Base-by-base conservation (phyloP, 176 grass and related monocot genomes). In the Hsuehochloa calcarea region DNA sequence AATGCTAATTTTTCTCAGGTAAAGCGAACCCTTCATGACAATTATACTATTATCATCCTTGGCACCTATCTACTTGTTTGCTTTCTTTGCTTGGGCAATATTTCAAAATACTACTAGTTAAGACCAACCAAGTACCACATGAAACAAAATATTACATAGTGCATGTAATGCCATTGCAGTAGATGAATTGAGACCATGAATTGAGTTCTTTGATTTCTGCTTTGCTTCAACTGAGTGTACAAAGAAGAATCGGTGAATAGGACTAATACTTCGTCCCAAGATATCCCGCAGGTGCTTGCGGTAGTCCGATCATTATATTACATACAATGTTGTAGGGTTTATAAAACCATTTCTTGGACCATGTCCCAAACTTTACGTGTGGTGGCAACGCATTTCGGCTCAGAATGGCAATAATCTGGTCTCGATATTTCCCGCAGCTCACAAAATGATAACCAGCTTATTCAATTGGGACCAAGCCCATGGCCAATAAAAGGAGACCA, bases 241-340 rank as follows among this genome's bases (percentile, higher is more conserved):
- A 31, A 1, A 12, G 31, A 26, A 5, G 13, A 31, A 64, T 29
- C 26, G 61, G 61, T 31, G 26, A 64, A 31, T 64, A 31, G 61
- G 27, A 31, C 61, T 31, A 64, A 64, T 31, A 31, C 6, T 26
- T 64, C n/a, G n/a, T 23, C 15, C 37, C 34, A 27, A 8, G 12
- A 27, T 83, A 65, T 61, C 23, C 52, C 72, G 39, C n/a, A n/a
- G n/a, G n/a, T n/a, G n/a, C n/a, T n/a, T n/a, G n/a, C 40, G 61
- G 38, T 65, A 65, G 5, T 50, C 77, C 26, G 43, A 78, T 63
- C 4, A 72, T 41, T 59, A 13, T 59, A 55, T 38, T 41, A 59
- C 20, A 35, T 47, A 70, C 8, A 45, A 35, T 70, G 8, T 37
- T 45, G 11, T 11, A 45, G 52, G 23, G 23, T 6, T 23, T 52